A percentile compares a stretch with the other conserved stretches of the same genome.
phyloP scores from a whole-genome alignment of 202 grass and related monocot species.

The Setaria italica region DNA sequence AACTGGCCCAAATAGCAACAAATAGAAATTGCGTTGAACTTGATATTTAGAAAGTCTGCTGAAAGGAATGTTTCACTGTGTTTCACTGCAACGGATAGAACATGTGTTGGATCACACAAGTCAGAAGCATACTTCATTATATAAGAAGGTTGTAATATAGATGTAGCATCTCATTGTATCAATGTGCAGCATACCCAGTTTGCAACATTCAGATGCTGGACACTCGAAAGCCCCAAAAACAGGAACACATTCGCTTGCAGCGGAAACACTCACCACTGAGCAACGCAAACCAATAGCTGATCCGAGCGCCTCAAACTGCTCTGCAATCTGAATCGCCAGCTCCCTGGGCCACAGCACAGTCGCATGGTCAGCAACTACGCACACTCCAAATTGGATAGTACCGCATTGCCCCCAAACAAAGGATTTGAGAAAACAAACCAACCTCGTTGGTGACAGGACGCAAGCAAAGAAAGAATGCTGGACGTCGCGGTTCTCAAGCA shows the following conservation, averaged over 20 bases:
- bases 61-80: not conserved
- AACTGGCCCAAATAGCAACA: not conserved
- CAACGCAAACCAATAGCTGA: constrained; percentile 65
- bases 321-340: constrained; percentile 87
- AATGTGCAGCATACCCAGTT: not conserved
- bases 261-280: constrained; percentile 58
- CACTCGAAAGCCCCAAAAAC: not conserved
- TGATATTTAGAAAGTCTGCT: not conserved
- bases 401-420: no score
- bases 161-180: no score
- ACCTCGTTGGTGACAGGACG: constrained; percentile 89
- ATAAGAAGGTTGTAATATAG: not conserved
- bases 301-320: constrained; percentile 88
- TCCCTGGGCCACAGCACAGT: constrained; percentile 54
- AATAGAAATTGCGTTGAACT: not conserved
- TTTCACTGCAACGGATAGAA: not conserved
- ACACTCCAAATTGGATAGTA: not conserved
- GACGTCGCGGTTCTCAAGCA: constrained; percentile 54
- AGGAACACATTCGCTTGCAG: not conserved
- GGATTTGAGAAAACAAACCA: not conserved
- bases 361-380: constrained; percentile 1
- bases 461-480: constrained; percentile 76
- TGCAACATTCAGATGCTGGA: not conserved
- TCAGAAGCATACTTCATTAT: not conserved
- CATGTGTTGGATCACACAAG: not conserved